Evolutionary conservation across 257 asterid species (phyloP).

Genomic region (Sherardia arvensis): DNA sequence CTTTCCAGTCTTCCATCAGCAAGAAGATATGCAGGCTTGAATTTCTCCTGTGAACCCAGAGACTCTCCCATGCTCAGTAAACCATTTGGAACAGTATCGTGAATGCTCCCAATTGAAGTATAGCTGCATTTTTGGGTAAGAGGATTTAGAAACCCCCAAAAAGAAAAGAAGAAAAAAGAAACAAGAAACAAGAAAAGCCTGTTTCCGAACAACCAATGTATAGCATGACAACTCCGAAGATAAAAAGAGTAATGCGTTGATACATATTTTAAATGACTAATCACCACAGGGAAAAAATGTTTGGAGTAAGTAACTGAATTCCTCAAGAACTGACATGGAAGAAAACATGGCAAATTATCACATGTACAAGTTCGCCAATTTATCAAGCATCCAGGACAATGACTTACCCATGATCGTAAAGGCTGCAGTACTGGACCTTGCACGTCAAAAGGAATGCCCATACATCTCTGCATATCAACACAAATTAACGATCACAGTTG

Average conservation of each 20-base stretch:
- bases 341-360: background rate
- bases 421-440: constrained; percentile 91
- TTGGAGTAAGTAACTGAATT: background rate
- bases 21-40: constrained; percentile 77
- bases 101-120: constrained; percentile 95
- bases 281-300: background rate
- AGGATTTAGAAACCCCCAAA: background rate
- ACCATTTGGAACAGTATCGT: constrained; percentile 83
- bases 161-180: background rate
- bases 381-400: constrained; percentile 9
- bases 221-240: background rate
- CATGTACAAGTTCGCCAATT: constrained; percentile 1
- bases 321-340: background rate
- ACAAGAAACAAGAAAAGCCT: too few species aligned
- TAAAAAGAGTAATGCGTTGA: background rate
- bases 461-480: constrained; percentile 61
- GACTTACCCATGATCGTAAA: constrained; percentile 84
- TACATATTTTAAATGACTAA: background rate
- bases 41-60: constrained; percentile 36
- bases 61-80: constrained; percentile 40
- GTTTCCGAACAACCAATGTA: background rate
- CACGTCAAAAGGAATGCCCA: constrained; percentile 95
- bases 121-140: constrained; percentile 45
- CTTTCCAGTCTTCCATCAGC: constrained; percentile 90
- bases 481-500: background rate